Evolutionary conservation across 305 asterid species (phyloP), one percentile per base, ranked within the genome.

Genomic region (Solanum hybrid): DNA sequence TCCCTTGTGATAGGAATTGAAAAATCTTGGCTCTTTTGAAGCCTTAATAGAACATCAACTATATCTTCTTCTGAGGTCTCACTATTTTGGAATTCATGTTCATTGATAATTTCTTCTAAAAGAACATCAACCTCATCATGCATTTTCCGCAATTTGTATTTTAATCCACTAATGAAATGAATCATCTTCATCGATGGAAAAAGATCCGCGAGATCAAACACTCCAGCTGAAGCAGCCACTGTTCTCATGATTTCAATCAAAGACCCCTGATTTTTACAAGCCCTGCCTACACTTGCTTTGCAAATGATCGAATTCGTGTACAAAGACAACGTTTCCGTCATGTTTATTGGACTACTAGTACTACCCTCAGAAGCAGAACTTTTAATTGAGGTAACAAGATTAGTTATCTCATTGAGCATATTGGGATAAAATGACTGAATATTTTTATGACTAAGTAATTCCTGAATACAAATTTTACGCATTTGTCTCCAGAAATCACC

Each of bases 401-500:
- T 83, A 4, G 20, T 14, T 17, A 39, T 3, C 87, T 45, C 87
- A 83, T 45, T 45, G 2, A 45, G 2, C 73, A 83, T 83, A 13
- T 83, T 45, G 20, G 87, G 87, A 83, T 83, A 83, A 45, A 83
- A 83, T 27, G 27, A 41, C 20, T 17, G 72, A 10, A 41, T 83
- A 83, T 45, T 41, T 41, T 41, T 82, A 83, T 83, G 87, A 45
- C 38, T 10, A 83, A 83, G 87, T 70, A 83, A 70, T 29, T 83
- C 87, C 3, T 45, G 87, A 15, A 27, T 83, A 45, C 87, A 94
- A 83, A 93, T 89, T 87, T 84, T 91, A 11, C 91, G 88, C 78
- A 91, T 75, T 26, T 90, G 93, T 15, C 90, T 86, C 94, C 95
- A 92, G 51, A 83, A 91, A 11, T 89, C 93, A 2, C 92, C 77